Conservation (phyloP, 495 filamentous ascomycete genomes). For the Penicillium nucicola region DNA sequence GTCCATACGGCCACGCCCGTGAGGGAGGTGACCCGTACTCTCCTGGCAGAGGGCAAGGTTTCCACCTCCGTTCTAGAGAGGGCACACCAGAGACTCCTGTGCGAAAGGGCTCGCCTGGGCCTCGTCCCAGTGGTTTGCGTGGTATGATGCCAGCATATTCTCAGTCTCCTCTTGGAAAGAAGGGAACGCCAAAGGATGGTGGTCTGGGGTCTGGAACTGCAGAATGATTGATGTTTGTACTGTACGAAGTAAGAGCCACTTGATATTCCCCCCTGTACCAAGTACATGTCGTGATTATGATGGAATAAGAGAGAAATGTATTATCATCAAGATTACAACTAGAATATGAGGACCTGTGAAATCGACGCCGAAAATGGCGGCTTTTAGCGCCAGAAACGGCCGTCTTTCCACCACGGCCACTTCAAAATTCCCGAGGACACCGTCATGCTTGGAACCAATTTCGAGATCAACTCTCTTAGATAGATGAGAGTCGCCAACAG, state of each 20-base stretch:
- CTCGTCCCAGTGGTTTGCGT: constrained; percentile 20
- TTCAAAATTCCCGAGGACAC: constrained; percentile 5
- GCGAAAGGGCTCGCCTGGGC: constrained; percentile 18
- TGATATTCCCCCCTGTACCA: not conserved
- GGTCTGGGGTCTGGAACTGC: constrained; percentile 10
- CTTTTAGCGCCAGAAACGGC: too few species aligned
- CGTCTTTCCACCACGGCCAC: constrained; percentile 6
- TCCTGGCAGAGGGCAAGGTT: constrained; percentile 26
- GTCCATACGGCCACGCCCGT: constrained; percentile 19
- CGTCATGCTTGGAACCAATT: constrained; percentile 3
- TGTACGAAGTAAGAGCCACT: not conserved
- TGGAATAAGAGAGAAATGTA: not conserved
- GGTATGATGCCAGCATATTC: constrained; percentile 25
- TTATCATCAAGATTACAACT: too few species aligned
- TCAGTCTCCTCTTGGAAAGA: constrained; percentile 30
- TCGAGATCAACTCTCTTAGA: not conserved
- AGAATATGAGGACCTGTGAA: too few species aligned
- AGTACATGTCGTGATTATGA: constrained; percentile 16
- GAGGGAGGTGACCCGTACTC: constrained; percentile 29
- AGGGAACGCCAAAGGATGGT: constrained; percentile 10
- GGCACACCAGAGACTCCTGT: constrained; percentile 38
- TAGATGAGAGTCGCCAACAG: too few species aligned
- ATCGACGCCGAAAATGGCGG: too few species aligned
- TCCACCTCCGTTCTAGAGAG: constrained; percentile 37
- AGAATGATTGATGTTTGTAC: constrained; percentile 1